Evolutionary conservation across 768 basidiomycete genomes (phyloP), one percentile per base, ranked within the genome.

Genomic region (Leccinum subtestaceum): DNA sequence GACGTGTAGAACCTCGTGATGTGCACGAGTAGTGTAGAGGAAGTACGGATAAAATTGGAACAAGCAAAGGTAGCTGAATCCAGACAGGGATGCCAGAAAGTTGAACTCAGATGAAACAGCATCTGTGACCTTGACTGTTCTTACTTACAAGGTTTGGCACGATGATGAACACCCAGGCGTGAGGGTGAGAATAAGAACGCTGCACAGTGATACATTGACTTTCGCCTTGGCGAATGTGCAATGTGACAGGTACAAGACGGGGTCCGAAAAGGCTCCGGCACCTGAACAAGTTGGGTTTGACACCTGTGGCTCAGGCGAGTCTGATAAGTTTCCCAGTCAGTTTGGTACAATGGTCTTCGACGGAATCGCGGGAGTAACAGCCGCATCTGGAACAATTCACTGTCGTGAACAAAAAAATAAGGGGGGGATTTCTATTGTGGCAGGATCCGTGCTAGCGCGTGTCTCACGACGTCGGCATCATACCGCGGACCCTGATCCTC

Each of bases 401-500:
- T 29, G 31, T 32, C 43, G 47, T 50, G 47, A 52, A 54, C 17
- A 48, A 10, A 2, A 10, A 32, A 25, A 29, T 36, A 51, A 36
- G 29, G 23, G 9, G 4, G 38, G 43, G 19, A n/a, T 48, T 29
- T 29, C 54, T 38, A 66, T 45, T 56, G 29, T 31, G 45, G 55
- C 48, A 73, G 54, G 50, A 77, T 74, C 49, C 65, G 60, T 54
- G 73, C 68, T 32, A 88, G 68, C 3, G 77, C 84, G 13, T 67
- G 58, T 59, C 77, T 69, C 10, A 87, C 81, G 34, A 72, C 72
- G 7, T 65, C 67, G 21, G 80, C 80, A 60, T 81, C 77, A 61
- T 84, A 88, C 46, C 70, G 69, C 27, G 69, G 69, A 31, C 66
- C 71, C 55, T 65, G 67, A 45, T 68, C 66, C 49, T 64, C 68